Base-by-base conservation (phyloP, 164 flowering plant species). In the Paratinospora sagittata region DNA sequence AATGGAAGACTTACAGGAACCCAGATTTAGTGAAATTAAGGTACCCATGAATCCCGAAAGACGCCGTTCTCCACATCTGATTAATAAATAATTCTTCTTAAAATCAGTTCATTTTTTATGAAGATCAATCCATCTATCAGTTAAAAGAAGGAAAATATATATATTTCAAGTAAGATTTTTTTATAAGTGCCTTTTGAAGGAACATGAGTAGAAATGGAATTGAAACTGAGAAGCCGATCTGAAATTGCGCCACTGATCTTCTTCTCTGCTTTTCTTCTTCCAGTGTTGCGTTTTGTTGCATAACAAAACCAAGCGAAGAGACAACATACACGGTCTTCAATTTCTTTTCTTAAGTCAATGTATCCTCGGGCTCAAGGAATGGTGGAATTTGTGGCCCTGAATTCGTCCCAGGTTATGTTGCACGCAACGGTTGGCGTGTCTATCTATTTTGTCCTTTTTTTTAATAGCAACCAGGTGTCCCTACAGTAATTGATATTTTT, bases 31-130 rank as follows among this genome's bases (percentile, higher is more conserved):
- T 90, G 89, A 90, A 94, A 79, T 90, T 87, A 52, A 83, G 72
- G 77, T 88, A 89, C n/a, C 98, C 98, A 75, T 87, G 89, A 6
- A 84, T 67, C 14, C 93, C 92, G 79, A 94, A 94, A 71, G 92
- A 86, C 0, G 89, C 47, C 24, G 86, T 26, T 82, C 97, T 87
- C 97, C 96, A 94, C 84, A 30, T 6, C 16, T 21, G 16, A 27
- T 23, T 71, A n/a, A 10, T 10, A 0, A 66, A 63, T 8, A 39
- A 45, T 19, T n/a, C n/a, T n/a, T n/a, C n/a, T n/a, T n/a, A n/a
- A n/a, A 27, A 27, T 9, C 37, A 19, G 39, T n/a, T 63, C 24
- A 17, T 30, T 30, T 4, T 4, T 30, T 30, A 30, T 2, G 8
- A 66, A 39, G 63, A 21, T 7, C 0, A 26, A 27, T 11, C 7